A percentile compares a stretch with the other conserved stretches of the same genome.
phyloP scores from a whole-genome alignment of 352 stramenopile genomes.

The Phytopythium helicoides region DNA sequence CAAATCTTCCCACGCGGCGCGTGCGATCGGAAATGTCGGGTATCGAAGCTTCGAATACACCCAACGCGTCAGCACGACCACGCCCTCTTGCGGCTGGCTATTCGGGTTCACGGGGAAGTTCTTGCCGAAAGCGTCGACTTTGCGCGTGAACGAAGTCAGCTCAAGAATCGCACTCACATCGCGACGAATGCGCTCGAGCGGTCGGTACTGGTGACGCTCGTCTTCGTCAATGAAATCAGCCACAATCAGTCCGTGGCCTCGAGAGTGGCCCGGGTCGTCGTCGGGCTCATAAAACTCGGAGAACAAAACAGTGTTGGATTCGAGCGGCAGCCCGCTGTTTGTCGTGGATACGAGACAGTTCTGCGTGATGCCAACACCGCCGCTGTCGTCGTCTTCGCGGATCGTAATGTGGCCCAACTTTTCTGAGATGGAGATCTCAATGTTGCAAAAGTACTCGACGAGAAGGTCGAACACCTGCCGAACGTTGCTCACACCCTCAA shows the following conservation, averaged over 20 bases:
- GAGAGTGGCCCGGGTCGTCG: not conserved
- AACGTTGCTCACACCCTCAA: conserved; percentile 18
- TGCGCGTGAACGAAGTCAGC: conserved; percentile 20
- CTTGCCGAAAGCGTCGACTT: conserved; percentile 6
- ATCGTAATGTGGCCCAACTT: conserved; percentile 32
- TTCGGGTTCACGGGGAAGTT: conserved; percentile 2
- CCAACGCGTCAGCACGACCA: conserved; percentile 33
- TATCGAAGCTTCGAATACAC: conserved; percentile 26
- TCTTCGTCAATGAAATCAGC: conserved; percentile 26
- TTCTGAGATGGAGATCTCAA: conserved; percentile 45
- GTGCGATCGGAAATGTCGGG: conserved; percentile 21
- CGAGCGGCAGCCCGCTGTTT: conserved; percentile 4
- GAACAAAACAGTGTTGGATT: conserved; percentile 7
- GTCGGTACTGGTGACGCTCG: conserved; percentile 25
- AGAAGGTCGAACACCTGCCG: conserved; percentile 36
- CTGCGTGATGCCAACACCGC: conserved; percentile 25
- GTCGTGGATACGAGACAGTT: conserved; percentile 28
- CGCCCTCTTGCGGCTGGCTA: conserved; percentile 14
- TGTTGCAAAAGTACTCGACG: conserved; percentile 27
- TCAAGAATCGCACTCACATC: conserved; percentile 17
- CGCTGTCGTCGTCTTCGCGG: conserved; percentile 31
- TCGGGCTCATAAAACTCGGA: conserved; percentile 4
- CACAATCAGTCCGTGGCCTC: conserved; percentile 7
- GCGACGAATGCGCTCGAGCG: conserved; percentile 18
- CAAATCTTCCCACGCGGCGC: conserved; percentile 24